Conservation (phyloP, 2,329 filamentous ascomycete genomes). For the Colletotrichum caudatum region DNA sequence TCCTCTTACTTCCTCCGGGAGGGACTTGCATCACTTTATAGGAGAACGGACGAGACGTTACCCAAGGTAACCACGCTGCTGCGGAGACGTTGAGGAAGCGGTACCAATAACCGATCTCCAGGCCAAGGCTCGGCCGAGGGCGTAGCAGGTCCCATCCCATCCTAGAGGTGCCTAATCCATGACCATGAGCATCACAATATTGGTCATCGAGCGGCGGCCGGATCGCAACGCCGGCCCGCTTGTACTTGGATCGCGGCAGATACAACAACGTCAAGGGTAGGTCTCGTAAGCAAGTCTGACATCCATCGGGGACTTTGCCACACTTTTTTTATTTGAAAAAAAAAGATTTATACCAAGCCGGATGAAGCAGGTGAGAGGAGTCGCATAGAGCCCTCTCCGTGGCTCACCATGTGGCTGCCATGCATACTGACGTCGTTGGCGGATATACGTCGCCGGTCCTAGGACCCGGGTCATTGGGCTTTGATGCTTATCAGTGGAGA, state of each 20-base stretch:
- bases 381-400: not conserved
- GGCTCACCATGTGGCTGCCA: conserved; percentile 26
- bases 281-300: not conserved
- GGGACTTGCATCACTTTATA: conserved; percentile 30
- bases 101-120: not conserved
- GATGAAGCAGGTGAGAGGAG: conserved; percentile 32
- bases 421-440: conserved; percentile 32
- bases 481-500: conserved; percentile 37
- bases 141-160: not conserved
- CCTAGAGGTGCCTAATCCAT: conserved; percentile 3
- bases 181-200: conserved; percentile 33
- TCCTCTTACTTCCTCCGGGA: not conserved
- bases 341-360: conserved; percentile 21
- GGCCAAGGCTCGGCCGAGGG: not conserved
- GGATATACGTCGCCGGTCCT: not conserved
- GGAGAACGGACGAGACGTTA: not conserved
- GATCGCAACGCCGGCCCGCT: conserved; percentile 26
- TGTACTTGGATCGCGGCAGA: conserved; percentile 1
- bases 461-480: conserved; percentile 34
- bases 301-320: conserved; percentile 28
- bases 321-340: not conserved
- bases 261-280: conserved; percentile 29
- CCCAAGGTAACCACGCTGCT: conserved; percentile 17
- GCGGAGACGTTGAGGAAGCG: not conserved
- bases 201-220: conserved; percentile 26